Conservation (phyloP, 2,329 filamentous ascomycete species). For the Penicillium paneum region DNA sequence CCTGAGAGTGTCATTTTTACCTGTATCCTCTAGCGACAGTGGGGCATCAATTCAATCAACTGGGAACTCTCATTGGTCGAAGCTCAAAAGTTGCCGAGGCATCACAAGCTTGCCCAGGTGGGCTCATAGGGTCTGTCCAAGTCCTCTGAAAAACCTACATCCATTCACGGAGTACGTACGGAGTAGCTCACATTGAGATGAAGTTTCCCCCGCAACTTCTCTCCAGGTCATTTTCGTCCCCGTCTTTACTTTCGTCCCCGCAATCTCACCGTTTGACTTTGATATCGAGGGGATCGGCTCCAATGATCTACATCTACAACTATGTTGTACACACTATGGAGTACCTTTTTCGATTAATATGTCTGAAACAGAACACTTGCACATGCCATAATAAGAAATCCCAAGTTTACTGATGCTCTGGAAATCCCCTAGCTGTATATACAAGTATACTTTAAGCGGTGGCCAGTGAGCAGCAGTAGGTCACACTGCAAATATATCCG, state of each 20-base stretch:
- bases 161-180: neutral
- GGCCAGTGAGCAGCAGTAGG: neutral
- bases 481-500: constrained; percentile 2
- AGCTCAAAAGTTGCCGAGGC: constrained; percentile 15
- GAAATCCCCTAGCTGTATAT: neutral
- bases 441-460: neutral
- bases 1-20: neutral
- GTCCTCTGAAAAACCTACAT: neutral
- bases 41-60: neutral
- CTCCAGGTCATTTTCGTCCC: neutral
- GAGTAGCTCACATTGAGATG: neutral
- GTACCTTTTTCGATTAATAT: neutral
- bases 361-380: neutral
- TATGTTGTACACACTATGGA: neutral
- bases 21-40: neutral
- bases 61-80: constrained; percentile 9
- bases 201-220: neutral
- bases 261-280: neutral
- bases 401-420: neutral
- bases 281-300: neutral
- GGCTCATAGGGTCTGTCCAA: neutral
- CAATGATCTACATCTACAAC: neutral
- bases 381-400: neutral
- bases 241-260: neutral
- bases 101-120: constrained; percentile 14